phyloP scores from a whole-genome alignment of 768 basidiomycete genomes.

The Naganishia onofrii region DNA sequence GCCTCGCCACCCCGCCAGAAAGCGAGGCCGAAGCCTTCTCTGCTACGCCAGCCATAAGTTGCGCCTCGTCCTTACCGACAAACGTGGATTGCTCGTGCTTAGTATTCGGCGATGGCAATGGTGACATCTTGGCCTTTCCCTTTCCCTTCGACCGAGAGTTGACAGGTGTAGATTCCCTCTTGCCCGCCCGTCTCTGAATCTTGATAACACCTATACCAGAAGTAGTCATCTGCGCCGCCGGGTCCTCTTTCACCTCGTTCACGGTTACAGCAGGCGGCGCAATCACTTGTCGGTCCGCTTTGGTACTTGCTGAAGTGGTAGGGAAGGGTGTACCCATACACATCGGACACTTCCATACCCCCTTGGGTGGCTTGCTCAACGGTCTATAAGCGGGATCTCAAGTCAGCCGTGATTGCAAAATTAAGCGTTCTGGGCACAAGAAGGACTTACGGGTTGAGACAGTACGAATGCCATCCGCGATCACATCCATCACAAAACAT shows the following conservation, averaged over 20 bases:
- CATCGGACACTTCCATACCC: slow-evolving; percentile 50
- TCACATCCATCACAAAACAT: slow-evolving; percentile 94
- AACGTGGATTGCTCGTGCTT: not conserved
- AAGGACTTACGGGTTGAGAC: slow-evolving; percentile 52
- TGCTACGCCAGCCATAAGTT: not conserved
- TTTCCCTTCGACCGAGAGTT: not conserved
- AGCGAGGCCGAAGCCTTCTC: not conserved
- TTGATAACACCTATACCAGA: not conserved
- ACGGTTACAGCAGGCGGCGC: not conserved
- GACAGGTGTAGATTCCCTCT: not conserved
- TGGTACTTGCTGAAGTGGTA: slow-evolving; percentile 32
- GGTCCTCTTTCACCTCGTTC: not conserved
- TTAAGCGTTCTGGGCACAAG: not conserved
- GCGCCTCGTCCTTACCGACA: not conserved
- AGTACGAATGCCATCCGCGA: slow-evolving; percentile 56
- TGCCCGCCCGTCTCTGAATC: not conserved
- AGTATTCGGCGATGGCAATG: not conserved
- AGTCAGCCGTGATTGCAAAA: not conserved
- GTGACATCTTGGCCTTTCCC: slow-evolving; percentile 11
- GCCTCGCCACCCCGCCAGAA: not conserved
- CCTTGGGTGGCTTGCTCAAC: slow-evolving; percentile 65
- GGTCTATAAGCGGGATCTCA: slow-evolving; percentile 57
- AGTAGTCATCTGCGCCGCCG: not conserved
- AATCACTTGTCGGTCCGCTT: slow-evolving; percentile 29
- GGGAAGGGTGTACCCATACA: slow-evolving; percentile 33